Conservation (phyloP, 2,329 filamentous ascomycete species). For the Xylariaceae sp. region DNA sequence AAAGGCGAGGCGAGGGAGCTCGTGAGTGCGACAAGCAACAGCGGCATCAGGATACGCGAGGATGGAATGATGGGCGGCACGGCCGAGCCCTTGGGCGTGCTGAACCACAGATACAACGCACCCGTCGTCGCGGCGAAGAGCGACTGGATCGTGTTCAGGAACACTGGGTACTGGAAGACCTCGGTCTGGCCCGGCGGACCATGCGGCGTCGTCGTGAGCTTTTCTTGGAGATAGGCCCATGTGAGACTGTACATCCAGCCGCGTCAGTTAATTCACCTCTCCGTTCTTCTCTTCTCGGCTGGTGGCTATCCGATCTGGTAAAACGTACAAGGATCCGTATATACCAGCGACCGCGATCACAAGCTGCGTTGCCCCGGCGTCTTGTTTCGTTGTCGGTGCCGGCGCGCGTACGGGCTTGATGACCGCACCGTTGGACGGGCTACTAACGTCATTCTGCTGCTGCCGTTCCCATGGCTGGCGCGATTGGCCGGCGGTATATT, state of each 20-base stretch:
- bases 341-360: conserved; percentile 89
- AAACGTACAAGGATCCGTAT: conserved; percentile 82
- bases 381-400: conserved; percentile 34
- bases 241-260: conserved; percentile 59
- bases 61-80: conserved; percentile 72
- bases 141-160: conserved; percentile 95
- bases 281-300: neutral
- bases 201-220: conserved; percentile 90
- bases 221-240: conserved; percentile 95
- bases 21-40: conserved; percentile 81
- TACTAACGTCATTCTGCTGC: conserved; percentile 31
- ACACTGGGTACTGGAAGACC: conserved; percentile 88
- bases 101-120: conserved; percentile 70
- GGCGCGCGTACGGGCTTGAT: conserved; percentile 12
- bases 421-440: conserved; percentile 27
- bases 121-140: conserved; percentile 80
- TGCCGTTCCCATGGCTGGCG: conserved; percentile 17
- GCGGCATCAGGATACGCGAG: conserved; percentile 66
- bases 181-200: conserved; percentile 60
- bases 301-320: neutral
- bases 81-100: conserved; percentile 50
- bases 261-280: conserved; percentile 1
- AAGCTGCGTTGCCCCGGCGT: conserved; percentile 68
- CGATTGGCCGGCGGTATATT: conserved; percentile 48
- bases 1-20: conserved; percentile 90